phyloP scores from a whole-genome alignment of 306 rosid genomes.

The Glycine latifolia region DNA sequence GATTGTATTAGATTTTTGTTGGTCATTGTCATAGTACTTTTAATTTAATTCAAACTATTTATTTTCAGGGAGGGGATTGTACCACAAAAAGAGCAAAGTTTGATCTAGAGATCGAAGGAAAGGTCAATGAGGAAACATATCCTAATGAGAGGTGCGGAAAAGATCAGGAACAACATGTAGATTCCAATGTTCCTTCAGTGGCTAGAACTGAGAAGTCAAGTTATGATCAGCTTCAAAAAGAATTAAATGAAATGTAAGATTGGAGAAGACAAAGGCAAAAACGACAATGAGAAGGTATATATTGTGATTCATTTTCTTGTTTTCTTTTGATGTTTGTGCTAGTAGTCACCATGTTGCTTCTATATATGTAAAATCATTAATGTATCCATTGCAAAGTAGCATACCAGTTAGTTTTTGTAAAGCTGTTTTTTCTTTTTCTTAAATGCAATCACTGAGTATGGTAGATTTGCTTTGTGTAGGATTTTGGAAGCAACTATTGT shows the following conservation, averaged over 20 bases:
- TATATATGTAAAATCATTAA: too few species aligned
- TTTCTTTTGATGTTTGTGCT: too few species aligned
- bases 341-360: too few species aligned
- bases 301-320: too few species aligned
- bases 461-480: constrained; percentile 56
- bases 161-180: too few species aligned
- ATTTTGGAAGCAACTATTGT: constrained; percentile 68
- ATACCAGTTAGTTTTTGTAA: neutral
- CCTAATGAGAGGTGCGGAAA: constrained; percentile 42
- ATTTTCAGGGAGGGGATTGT: constrained; percentile 68
- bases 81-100: constrained; percentile 65
- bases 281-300: too few species aligned
- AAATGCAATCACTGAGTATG: constrained; percentile 4
- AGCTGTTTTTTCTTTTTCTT: neutral
- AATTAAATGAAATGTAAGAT: constrained; percentile 75
- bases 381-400: constrained; percentile 3
- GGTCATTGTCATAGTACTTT: constrained; percentile 18
- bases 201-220: constrained; percentile 67
- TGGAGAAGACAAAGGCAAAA: constrained; percentile 63
- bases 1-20: constrained; percentile 11
- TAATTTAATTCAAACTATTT: constrained; percentile 14
- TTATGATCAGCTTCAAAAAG: constrained; percentile 75
- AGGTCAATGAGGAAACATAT: constrained; percentile 47
- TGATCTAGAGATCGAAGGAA: constrained; percentile 63
- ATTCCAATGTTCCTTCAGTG: too few species aligned